Conservation (phyloP, 352 stramenopile genomes). For the Phytophthora quininea region DNA sequence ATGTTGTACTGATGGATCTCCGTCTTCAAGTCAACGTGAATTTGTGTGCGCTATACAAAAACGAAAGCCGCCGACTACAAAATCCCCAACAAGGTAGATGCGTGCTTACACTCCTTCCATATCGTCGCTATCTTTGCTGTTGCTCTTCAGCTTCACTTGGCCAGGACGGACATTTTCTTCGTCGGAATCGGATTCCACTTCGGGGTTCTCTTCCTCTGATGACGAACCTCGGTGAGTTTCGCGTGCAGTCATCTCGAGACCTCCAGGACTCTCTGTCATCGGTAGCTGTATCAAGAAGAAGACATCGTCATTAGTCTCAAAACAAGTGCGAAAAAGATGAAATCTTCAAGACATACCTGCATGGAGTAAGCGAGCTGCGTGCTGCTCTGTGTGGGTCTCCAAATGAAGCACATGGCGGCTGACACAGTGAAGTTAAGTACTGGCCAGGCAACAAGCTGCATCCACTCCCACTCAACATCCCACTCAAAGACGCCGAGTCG, state of each 20-base stretch:
- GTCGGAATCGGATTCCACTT: constrained; percentile 68
- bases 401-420: constrained; percentile 90
- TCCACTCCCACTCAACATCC: constrained; percentile 92
- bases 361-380: constrained; percentile 89
- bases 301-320: constrained; percentile 19
- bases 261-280: constrained; percentile 68
- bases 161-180: constrained; percentile 57
- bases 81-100: neutral
- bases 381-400: constrained; percentile 85
- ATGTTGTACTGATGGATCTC: constrained; percentile 10
- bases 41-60: constrained; percentile 17
- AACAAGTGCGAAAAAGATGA: constrained; percentile 11
- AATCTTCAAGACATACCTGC: constrained; percentile 47
- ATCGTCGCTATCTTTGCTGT: constrained; percentile 53
- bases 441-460: constrained; percentile 91
- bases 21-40: constrained; percentile 13
- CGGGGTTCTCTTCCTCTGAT: constrained; percentile 58
- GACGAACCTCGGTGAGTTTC: constrained; percentile 52
- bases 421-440: constrained; percentile 92
- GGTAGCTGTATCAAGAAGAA: constrained; percentile 47
- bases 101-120: constrained; percentile 46
- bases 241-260: constrained; percentile 62
- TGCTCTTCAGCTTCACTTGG: constrained; percentile 47
- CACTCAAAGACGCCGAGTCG: constrained; percentile 88
- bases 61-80: neutral